Percentiles rank a stretch among this genome's conserved stretches.
Evolutionary conservation across 2,329 filamentous ascomycete genomes (phyloP).

Genomic region (Graphilbum ipis-grandicollis): DNA sequence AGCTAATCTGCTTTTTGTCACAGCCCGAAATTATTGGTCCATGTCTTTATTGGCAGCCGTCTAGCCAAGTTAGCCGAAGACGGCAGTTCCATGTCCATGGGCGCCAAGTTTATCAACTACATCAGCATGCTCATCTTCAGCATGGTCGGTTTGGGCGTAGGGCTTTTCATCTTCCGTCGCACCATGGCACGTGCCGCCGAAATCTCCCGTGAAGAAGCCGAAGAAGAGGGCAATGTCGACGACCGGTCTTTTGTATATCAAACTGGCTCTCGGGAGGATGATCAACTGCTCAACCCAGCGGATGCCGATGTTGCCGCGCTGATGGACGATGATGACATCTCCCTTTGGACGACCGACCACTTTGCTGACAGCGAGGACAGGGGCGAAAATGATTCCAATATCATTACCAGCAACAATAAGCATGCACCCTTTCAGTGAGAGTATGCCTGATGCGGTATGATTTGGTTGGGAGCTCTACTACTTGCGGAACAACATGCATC

Average conservation of each 20-base stretch:
- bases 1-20: too few species aligned
- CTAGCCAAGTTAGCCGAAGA: constrained; percentile 70
- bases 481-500: too few species aligned
- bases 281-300: constrained; percentile 14
- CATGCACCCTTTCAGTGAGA: too few species aligned
- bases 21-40: constrained; percentile 73
- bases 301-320: constrained; percentile 34
- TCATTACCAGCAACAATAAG: too few species aligned
- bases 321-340: constrained; percentile 42
- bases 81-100: constrained; percentile 64
- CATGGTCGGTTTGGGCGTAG: constrained; percentile 55
- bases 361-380: constrained; percentile 15
- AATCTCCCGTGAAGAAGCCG: constrained; percentile 29
- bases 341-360: constrained; percentile 32
- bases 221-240: constrained; percentile 7
- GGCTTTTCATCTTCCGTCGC: constrained; percentile 67
- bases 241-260: constrained; percentile 9
- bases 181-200: constrained; percentile 47
- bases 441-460: too few species aligned
- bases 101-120: constrained; percentile 71
- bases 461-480: too few species aligned
- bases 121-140: constrained; percentile 58
- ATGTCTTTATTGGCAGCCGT: constrained; percentile 79
- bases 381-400: too few species aligned
- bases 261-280: constrained; percentile 9